Conservation (phyloP, 148 eudicot species). For the Agrostemma githago region DNA sequence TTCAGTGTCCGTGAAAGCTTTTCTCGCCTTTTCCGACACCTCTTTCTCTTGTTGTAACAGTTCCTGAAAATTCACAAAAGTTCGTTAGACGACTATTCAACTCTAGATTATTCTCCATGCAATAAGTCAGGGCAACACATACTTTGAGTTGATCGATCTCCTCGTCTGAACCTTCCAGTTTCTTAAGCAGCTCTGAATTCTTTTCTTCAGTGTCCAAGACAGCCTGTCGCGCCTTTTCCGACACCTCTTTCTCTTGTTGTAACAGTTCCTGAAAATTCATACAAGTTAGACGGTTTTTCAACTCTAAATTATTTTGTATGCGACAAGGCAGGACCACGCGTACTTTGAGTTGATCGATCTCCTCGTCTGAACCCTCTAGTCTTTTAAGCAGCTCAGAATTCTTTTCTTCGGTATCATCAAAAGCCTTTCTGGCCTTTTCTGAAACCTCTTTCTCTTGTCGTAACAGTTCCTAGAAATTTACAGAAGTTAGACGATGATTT, state of each 20-base stretch:
- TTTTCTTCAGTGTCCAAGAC: slow-evolving; percentile 5
- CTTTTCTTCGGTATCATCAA: slow-evolving; percentile 47
- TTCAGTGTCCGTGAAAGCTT: not conserved
- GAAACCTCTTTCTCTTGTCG: slow-evolving; percentile 26
- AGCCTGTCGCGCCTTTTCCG: not conserved
- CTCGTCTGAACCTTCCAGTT: not conserved
- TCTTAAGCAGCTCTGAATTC: slow-evolving; percentile 7
- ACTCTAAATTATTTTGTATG: not conserved
- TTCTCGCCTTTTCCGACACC: not conserved
- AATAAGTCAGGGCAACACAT: not conserved
- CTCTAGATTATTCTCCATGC: not conserved
- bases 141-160: slow-evolving; percentile 2
- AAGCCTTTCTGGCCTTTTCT: slow-evolving; percentile 55
- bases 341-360: not conserved
- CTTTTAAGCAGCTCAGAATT: slow-evolving; percentile 54
- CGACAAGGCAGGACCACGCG: not conserved
- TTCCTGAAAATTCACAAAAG: not conserved
- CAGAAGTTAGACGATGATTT: not conserved
- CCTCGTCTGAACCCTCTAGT: slow-evolving; percentile 56
- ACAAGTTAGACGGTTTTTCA: not conserved
- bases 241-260: not conserved
- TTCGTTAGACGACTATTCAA: not conserved
- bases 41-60: not conserved
- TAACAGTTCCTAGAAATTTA: not conserved
- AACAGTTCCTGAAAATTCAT: not conserved